Base-by-base conservation (phyloP, 1,139 yeast genomes). In the Suhomyces anneliseae region DNA sequence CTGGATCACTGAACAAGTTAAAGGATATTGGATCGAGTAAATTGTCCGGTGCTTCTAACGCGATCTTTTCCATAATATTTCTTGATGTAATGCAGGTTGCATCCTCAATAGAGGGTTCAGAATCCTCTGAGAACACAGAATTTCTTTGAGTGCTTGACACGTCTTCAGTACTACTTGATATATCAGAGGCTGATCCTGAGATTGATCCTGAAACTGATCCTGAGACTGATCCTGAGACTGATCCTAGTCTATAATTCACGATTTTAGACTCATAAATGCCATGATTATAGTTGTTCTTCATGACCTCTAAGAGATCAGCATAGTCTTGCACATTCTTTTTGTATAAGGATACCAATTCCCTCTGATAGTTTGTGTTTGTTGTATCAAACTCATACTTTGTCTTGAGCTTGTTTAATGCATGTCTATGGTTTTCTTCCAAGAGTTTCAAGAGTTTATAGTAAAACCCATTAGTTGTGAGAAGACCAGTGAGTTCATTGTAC, bases 11-110 rank as follows among this genome's bases (percentile, higher is more conserved):
- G 54, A 76, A 76, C 35, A 77, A 50, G 40, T 70, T 69, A 56
- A 72, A 75, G 2, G 80, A 71, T 27, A 78, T 74, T 7, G 82
- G 82, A 50, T 78, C 81, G 14, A 74, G 49, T 15, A 75, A 57
- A 44, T 64, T 65, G 33, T 74, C 80, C 0, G 82, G 82, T 0
- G 72, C 70, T 15, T 72, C 72, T 6, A 57, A 60, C 6, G 53
- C 43, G 4, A 55, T 54, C 19, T 43, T 44, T 7, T 50, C 53
- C 14, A 43, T 15, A 29, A 9, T 4, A 42, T 38, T 8, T 53
- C 51, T 8, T 39, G 26, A 15, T 10, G 42, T 24, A 9, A 19
- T 11, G 7, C 34, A 15, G 10, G 14, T 6, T 7, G 34, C 10
- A 15, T 34, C 42, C 8, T 8, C 39, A 7, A 27, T 15, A 14